A percentile compares a stretch with the other conserved stretches of the same genome.
phyloP scores from a whole-genome alignment of 176 grass and related monocot genomes.

The Hsuehochloa calcarea region DNA sequence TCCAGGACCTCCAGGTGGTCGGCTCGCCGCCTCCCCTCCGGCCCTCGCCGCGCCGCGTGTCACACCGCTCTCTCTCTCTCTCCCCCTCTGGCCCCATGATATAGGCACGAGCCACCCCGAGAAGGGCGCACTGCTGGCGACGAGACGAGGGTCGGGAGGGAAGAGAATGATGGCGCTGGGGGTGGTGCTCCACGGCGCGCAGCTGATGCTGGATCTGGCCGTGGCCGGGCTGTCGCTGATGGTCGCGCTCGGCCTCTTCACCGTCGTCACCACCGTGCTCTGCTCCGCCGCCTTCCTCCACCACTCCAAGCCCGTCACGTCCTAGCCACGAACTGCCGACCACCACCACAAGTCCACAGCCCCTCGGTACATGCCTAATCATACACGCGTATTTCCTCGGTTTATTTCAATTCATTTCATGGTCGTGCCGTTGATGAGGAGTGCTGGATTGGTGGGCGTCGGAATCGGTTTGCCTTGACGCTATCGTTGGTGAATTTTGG shows the following conservation, averaged over 20 bases:
- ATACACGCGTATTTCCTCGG: neutral
- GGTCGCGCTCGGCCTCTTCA: slow-evolving; percentile 64
- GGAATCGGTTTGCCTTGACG: neutral
- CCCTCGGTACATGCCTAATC: slow-evolving; percentile 32
- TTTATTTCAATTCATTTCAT: slow-evolving; percentile 9
- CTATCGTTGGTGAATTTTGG: neutral
- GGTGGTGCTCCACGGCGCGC: slow-evolving; percentile 53
- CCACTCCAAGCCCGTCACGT: slow-evolving; percentile 56
- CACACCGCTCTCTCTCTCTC: neutral
- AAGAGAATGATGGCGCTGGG: slow-evolving; percentile 34
- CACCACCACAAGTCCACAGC: neutral
- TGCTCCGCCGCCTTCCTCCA: slow-evolving; percentile 80
- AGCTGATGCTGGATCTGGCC: slow-evolving; percentile 70
- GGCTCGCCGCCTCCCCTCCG: slow-evolving; percentile 28
- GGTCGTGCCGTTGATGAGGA: neutral
- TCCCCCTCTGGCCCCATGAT: neutral
- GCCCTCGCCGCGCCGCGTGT: slow-evolving; percentile 39
- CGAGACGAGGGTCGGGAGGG: neutral
- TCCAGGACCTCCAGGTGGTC: slow-evolving; percentile 41
- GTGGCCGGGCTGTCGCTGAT: slow-evolving; percentile 75
- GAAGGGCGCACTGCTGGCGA: neutral
- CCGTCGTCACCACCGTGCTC: slow-evolving; percentile 68
- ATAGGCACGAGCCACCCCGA: slow-evolving; percentile 26
- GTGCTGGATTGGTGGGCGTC: neutral
- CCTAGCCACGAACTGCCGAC: slow-evolving; percentile 14